These are phyloP conservation scores for Cantharellus cinnabarinus DNA, from an alignment of 768 basidiomycete species.

Conservation along the genomic window DNA sequence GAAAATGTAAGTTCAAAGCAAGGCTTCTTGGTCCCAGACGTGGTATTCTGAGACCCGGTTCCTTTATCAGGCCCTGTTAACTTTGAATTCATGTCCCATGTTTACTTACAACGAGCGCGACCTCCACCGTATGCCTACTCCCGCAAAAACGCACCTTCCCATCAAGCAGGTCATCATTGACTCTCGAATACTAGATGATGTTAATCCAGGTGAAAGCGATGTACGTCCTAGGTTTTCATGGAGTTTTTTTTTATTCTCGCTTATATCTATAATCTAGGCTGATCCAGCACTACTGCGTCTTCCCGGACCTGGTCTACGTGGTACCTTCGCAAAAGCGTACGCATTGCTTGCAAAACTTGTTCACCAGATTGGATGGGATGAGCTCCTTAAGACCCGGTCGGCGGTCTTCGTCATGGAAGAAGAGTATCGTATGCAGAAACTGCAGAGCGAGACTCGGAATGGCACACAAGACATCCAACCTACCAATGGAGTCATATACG, in stretches of 20 bases:
- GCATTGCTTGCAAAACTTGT: conserved; percentile 77
- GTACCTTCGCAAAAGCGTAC: conserved; percentile 93
- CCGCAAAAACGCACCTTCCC: conserved; percentile 68
- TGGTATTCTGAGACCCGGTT: neutral
- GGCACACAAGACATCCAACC: conserved; percentile 15
- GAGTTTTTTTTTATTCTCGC: neutral
- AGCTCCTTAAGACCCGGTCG: conserved; percentile 85
- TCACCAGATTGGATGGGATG: conserved; percentile 94
- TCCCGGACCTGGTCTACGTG: conserved; percentile 82
- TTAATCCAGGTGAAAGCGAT: conserved; percentile 67
- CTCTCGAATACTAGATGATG: conserved; percentile 58
- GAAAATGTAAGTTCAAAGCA: conserved; percentile 32
- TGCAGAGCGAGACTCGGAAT: conserved; percentile 22
- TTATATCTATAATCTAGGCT: conserved; percentile 27
- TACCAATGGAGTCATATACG: conserved; percentile 30
- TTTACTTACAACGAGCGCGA: conserved; percentile 98
- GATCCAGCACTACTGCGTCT: conserved; percentile 87
- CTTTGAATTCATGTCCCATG: conserved; percentile 99
- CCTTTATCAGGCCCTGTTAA: conserved; percentile 43
- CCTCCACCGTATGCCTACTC: conserved; percentile 63
- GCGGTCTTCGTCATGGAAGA: conserved; percentile 98
- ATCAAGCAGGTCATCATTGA: conserved; percentile 71
- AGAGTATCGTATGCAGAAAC: conserved; percentile 94
- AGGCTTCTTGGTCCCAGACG: neutral
- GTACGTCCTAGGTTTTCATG: conserved; percentile 18